phyloP scores from a whole-genome alignment of 768 basidiomycete genomes.

The Kwoniella bestiolae region DNA sequence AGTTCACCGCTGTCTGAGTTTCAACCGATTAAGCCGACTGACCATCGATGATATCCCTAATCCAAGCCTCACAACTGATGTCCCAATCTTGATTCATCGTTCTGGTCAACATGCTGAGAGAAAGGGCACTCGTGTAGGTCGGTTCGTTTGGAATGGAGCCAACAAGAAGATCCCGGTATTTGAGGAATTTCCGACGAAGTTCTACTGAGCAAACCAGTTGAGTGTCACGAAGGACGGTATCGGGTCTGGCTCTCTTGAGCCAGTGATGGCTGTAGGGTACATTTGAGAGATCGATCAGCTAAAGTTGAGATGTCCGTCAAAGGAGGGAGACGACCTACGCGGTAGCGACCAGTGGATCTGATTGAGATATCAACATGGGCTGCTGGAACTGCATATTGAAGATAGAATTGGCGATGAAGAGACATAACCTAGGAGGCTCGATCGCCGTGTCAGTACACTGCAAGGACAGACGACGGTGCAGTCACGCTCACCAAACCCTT shows the following conservation, averaged over 20 bases:
- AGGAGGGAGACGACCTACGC: slow-evolving; percentile 16
- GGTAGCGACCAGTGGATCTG: slow-evolving; percentile 30
- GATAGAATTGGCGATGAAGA: slow-evolving; percentile 42
- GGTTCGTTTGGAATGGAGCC: slow-evolving; percentile 21
- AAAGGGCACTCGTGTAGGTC: slow-evolving; percentile 21
- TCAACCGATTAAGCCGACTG: not conserved
- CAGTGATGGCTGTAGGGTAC: slow-evolving; percentile 27
- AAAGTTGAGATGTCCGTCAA: not conserved
- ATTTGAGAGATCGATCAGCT: not conserved
- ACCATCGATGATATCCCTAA: slow-evolving; percentile 35
- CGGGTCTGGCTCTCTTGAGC: slow-evolving; percentile 24
- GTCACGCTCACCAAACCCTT: slow-evolving; percentile 26
- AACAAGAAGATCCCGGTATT: slow-evolving; percentile 36
- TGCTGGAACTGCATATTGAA: slow-evolving; percentile 42
- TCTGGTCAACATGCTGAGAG: slow-evolving; percentile 33
- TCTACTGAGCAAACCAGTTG: slow-evolving; percentile 31
- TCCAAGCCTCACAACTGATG: slow-evolving; percentile 33
- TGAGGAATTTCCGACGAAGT: slow-evolving; percentile 34
- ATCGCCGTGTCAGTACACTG: not conserved
- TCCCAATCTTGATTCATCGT: slow-evolving; percentile 42
- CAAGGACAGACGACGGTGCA: not conserved
- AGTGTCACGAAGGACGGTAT: slow-evolving; percentile 25
- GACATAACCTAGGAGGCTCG: slow-evolving; percentile 21
- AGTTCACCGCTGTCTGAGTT: not conserved
- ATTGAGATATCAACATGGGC: slow-evolving; percentile 36